A percentile compares a stretch with the other conserved stretches of the same genome.
phyloP scores from a whole-genome alignment of 2,329 filamentous ascomycete species.

The Claviceps maximensis region DNA sequence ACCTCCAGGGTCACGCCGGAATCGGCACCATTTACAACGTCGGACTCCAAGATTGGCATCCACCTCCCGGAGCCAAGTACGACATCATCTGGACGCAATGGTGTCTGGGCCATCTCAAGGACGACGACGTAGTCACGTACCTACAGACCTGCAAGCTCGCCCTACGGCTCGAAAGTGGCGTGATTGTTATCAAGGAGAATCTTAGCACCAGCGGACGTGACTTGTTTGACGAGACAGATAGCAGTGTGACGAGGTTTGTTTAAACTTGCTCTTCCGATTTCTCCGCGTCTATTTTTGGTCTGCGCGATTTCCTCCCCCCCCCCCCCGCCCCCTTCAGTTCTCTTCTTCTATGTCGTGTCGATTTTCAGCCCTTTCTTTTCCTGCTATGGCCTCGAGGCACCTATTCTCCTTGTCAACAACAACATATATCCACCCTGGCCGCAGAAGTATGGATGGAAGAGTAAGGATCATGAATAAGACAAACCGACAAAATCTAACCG shows the following conservation, averaged over 20 bases:
- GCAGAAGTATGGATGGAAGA: too few species aligned
- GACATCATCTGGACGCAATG: conserved; percentile 84
- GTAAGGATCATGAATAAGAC: too few species aligned
- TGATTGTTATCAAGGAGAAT: conserved; percentile 51
- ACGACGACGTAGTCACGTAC: conserved; percentile 56
- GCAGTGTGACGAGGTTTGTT: conserved; percentile 55
- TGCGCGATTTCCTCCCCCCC: background rate
- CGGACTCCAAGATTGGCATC: conserved; percentile 59
- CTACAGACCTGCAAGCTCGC: conserved; percentile 44
- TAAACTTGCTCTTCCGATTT: background rate
- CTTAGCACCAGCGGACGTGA: conserved; percentile 45
- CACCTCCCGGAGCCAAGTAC: conserved; percentile 39
- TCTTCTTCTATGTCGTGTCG: background rate
- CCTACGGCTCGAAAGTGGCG: conserved; percentile 16
- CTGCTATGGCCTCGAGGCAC: background rate
- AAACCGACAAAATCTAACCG: background rate
- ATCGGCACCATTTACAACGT: conserved; percentile 53
- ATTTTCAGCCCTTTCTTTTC: background rate
- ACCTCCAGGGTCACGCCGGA: conserved; percentile 43
- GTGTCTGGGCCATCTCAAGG: conserved; percentile 74
- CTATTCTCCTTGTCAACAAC: background rate
- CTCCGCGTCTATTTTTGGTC: background rate
- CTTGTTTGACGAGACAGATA: conserved; percentile 63
- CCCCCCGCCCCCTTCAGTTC: background rate
- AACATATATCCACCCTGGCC: background rate